These are phyloP conservation scores for Chrysophaeum taylorii DNA, from an alignment of 352 stramenopile genomes.

Conservation along the genomic window DNA sequence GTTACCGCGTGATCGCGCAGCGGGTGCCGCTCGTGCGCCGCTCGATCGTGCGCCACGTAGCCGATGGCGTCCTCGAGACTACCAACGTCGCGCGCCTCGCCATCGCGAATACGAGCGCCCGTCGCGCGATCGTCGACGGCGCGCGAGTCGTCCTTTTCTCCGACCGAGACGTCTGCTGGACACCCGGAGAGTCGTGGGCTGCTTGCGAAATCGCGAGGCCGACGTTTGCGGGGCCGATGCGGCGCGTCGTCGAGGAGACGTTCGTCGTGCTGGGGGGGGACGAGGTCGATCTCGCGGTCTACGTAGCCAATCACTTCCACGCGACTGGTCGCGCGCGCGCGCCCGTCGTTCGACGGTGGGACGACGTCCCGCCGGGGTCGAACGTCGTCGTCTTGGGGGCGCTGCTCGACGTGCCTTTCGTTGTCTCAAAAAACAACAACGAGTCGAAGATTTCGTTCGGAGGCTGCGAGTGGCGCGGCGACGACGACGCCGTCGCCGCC, in stretches of 20 bases:
- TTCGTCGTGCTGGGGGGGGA: not conserved
- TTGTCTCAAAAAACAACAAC: no score
- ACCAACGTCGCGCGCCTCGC: not conserved
- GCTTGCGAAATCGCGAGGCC: no score
- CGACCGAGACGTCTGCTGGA: not conserved
- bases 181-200: no score
- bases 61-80: not conserved
- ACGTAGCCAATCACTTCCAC: not conserved
- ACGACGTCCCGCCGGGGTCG: not conserved
- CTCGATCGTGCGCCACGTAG: not conserved
- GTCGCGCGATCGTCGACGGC: not conserved
- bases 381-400: not conserved
- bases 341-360: not conserved
- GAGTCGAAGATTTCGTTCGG: not conserved
- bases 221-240: not conserved
- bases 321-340: not conserved
- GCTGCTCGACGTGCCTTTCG: not conserved
- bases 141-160: not conserved
- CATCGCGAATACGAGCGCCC: not conserved
- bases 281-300: not conserved
- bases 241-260: not conserved
- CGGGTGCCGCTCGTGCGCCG: not conserved
- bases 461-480: not conserved
- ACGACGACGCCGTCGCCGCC: not conserved
- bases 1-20: not conserved